Evolutionary conservation across 345 rosid genomes (phyloP).

Genomic region (Eucalyptus guilfoylei): DNA sequence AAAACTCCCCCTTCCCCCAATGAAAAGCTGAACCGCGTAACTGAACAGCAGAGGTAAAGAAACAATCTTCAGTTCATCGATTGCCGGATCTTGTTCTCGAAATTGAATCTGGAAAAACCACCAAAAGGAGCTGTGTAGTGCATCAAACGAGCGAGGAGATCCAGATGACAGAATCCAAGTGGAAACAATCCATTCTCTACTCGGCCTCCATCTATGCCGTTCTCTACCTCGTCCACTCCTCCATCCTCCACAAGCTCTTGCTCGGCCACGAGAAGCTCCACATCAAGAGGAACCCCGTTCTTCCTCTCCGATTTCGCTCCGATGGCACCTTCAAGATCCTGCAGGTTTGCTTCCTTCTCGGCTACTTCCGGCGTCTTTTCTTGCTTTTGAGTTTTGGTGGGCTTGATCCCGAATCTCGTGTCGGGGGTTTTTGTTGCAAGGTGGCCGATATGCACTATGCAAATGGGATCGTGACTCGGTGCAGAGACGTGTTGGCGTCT

Average conservation of each 20-base stretch:
- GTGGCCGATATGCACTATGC: slow-evolving; percentile 96
- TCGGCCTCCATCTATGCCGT: slow-evolving; percentile 12
- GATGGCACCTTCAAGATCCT: slow-evolving; percentile 95
- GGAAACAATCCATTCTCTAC: slow-evolving; percentile 33
- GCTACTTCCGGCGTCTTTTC: background rate
- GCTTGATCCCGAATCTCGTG: background rate
- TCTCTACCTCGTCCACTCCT: slow-evolving; percentile 33
- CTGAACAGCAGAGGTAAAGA: background rate
- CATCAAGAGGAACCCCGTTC: slow-evolving; percentile 41
- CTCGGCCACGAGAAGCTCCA: slow-evolving; percentile 25
- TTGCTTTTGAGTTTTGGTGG: background rate
- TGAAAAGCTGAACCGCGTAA: background rate
- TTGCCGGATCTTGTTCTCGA: background rate
- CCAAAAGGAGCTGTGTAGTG: background rate
- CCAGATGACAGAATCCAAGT: background rate
- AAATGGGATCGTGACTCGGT: slow-evolving; percentile 53
- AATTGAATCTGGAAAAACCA: background rate
- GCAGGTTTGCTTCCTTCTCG: slow-evolving; percentile 29
- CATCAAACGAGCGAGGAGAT: background rate
- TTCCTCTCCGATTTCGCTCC: slow-evolving; percentile 66
- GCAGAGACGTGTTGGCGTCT: slow-evolving; percentile 56
- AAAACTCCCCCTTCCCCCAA: background rate
- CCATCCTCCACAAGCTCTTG: slow-evolving; percentile 20
- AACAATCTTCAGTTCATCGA: background rate
- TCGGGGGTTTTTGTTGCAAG: background rate